Percentiles rank a stretch among this genome's conserved stretches.
Evolutionary conservation across 139 green algal species (phyloP).

Genomic region (Pleodorina starrii): DNA sequence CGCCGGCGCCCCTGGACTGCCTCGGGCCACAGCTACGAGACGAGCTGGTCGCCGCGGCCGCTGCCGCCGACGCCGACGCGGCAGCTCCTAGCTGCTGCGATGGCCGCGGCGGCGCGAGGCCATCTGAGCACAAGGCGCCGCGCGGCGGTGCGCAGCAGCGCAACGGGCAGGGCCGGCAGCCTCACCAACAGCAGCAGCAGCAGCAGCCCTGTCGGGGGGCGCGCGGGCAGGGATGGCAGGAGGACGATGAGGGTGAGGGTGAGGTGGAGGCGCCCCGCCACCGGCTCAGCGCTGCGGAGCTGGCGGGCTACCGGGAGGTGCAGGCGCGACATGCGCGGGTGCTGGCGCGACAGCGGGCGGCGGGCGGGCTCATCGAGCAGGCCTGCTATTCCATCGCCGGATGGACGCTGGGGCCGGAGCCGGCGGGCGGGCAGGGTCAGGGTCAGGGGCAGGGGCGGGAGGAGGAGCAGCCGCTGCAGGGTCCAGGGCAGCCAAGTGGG

Average conservation of each 20-base stretch:
- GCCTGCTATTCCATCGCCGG: conserved; percentile 25
- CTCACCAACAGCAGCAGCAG: no score
- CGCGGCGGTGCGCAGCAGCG: no score
- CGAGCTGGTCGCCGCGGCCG: background rate
- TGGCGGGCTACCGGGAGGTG: conserved; percentile 8
- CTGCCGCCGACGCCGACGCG: background rate
- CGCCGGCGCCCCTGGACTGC: background rate
- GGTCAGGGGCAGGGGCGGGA: background rate
- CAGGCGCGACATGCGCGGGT: background rate
- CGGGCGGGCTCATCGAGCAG: conserved; percentile 15
- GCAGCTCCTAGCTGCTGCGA: conserved; percentile 11
- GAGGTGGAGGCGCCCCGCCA: no score
- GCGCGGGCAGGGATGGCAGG: no score
- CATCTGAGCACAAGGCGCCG: no score
- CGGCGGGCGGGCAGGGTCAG: no score
- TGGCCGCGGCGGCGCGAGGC: no score
- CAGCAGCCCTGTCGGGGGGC: no score
- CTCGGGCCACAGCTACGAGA: background rate
- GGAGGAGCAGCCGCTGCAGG: background rate
- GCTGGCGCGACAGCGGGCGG: conserved; percentile 16
- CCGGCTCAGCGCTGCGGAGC: background rate
- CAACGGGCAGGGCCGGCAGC: no score
- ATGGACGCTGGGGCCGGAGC: background rate
- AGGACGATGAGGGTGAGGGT: no score
- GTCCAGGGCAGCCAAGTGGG: background rate